Evolutionary conservation across 2,329 filamentous ascomycete species (phyloP), one percentile per base, ranked within the genome.

Genomic region (Zopfia rhizophila): DNA sequence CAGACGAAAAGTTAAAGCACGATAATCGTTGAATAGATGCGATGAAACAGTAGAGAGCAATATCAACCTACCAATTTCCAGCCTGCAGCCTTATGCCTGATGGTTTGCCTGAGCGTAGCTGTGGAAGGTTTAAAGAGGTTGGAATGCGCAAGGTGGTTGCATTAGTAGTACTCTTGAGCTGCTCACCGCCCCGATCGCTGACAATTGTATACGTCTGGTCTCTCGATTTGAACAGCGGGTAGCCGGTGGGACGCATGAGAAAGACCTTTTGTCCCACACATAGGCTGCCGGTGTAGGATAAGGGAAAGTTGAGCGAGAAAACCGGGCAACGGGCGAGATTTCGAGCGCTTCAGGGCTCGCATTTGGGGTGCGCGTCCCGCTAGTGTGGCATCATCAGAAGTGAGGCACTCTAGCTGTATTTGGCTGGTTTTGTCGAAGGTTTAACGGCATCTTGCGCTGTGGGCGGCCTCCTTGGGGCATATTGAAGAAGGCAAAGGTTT

Each of bases 61-160:
- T 25, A 17, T 27, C 23, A 27, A 58, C 59, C 45, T 56, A 57
- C 58, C 48, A 44, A 49, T 38, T 30, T 32, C 44, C 52, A 56
- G 56, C 56, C 56, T 51, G 55, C 51, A 66, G 68, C 65, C 65
- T 64, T 53, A 56, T 27, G 64, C 64, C 65, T 68, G 53, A 54
- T 50, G 27, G 42, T 51, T 45, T 27, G 58, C 51, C 53, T 57
- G 39, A 46, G 43, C 31, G 39, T 48, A 40, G 33, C n/a, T 50
- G 35, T 46, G 41, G 41, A 46, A 52, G 45, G 42, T 48, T 58
- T 47, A 46, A 50, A 53, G 52, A 53, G 35, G 22, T 53, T 57
- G 45, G 38, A 56, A 54, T 49, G 61, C 52, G 64, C 59, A 51
- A 48, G 54, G 53, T 50, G 51, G 51, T 56, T 58, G 63, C 64